A percentile compares a stretch with the other conserved stretches of the same genome.
phyloP scores from a whole-genome alignment of 805 yeast genomes.

The Candida lessepsii region DNA sequence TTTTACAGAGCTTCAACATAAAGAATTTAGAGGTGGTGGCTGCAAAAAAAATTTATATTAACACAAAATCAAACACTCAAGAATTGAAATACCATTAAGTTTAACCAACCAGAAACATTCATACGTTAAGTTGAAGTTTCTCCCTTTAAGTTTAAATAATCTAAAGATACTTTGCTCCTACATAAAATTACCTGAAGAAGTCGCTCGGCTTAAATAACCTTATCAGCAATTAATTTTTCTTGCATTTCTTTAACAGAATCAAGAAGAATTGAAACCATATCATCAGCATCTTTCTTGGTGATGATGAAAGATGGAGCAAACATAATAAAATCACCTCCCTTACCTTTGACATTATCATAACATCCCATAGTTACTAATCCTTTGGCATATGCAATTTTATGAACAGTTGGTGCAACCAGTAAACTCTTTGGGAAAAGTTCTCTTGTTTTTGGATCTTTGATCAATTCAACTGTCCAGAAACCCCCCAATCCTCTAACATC shows the following conservation, averaged over 20 bases:
- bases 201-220: constrained; percentile 26
- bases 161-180: too few relatives aligned
- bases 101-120: too few relatives aligned
- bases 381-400: constrained; percentile 36
- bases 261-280: constrained; percentile 35
- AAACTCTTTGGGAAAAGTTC: constrained; percentile 42
- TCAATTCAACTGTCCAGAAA: constrained; percentile 58
- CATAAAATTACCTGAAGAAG: too few relatives aligned
- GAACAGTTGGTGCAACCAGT: constrained; percentile 37
- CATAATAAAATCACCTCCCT: constrained; percentile 43
- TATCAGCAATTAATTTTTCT: constrained; percentile 17
- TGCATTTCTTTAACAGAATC: constrained; percentile 42
- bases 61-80: constrained; percentile 5
- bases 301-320: constrained; percentile 46
- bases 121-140: too few relatives aligned
- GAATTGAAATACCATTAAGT: too few relatives aligned
- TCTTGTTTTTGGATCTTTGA: constrained; percentile 50
- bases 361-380: constrained; percentile 50
- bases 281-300: constrained; percentile 35
- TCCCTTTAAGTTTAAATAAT: too few relatives aligned
- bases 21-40: too few relatives aligned
- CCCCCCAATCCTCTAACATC: constrained; percentile 65
- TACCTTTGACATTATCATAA: constrained; percentile 33
- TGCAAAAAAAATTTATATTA: constrained; percentile 6
- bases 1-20: too few relatives aligned